phyloP scores from a whole-genome alignment of 148 eudicot genomes.

The Rhododendron williamsianum region DNA sequence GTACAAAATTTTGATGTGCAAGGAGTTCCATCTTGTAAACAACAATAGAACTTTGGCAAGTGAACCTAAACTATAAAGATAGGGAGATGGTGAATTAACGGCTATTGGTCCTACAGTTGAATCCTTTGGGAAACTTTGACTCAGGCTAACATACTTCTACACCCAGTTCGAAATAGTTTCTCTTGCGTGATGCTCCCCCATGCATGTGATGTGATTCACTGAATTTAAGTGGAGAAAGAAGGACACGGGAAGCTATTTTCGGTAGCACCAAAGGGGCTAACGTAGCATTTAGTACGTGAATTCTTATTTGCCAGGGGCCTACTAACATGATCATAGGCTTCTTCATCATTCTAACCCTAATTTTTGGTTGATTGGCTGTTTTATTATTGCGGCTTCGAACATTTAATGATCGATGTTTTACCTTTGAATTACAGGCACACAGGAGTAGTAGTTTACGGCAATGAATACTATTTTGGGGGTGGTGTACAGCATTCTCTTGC shows the following conservation, averaged over 20 bases:
- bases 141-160: not conserved
- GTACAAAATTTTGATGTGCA: not conserved
- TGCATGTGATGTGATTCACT: not conserved
- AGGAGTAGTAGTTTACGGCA: conserved; percentile 87
- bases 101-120: not conserved
- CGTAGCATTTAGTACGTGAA: not conserved
- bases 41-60: not conserved
- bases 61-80: not conserved
- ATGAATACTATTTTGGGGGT: conserved; percentile 89
- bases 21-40: not conserved
- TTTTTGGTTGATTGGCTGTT: not conserved
- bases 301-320: not conserved
- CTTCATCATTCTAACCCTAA: not conserved
- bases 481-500: conserved; percentile 73
- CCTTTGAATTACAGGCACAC: conserved; percentile 62
- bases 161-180: not conserved
- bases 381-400: not conserved
- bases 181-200: not conserved
- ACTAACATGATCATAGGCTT: not conserved
- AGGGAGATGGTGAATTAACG: not conserved
- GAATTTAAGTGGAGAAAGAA: not conserved
- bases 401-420: not conserved
- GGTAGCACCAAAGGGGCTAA: not conserved
- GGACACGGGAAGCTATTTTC: not conserved
- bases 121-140: not conserved